These are phyloP conservation scores for Euphrasia arctica DNA, from an alignment of 305 asterid genomes.

Conservation along the genomic window DNA sequence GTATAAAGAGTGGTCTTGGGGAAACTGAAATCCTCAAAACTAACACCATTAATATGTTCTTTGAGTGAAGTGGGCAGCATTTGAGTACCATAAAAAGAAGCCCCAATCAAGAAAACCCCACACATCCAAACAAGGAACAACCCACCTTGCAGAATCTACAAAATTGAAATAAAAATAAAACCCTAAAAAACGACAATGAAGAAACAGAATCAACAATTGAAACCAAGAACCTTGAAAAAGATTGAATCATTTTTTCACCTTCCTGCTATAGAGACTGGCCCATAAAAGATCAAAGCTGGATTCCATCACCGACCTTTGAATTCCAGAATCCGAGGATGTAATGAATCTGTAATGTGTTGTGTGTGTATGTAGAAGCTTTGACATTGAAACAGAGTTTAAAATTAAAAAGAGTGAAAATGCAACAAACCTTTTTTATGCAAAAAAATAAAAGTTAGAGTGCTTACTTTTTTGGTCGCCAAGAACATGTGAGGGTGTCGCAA, in stretches of 20 bases:
- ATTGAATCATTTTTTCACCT: conserved; percentile 34
- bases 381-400: conserved; percentile 17
- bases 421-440: conserved; percentile 16
- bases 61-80: conserved; percentile 42
- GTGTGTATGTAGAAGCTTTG: conserved; percentile 10
- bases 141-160: conserved; percentile 63
- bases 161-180: not conserved
- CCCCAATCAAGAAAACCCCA: conserved; percentile 63
- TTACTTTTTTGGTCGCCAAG: conserved; percentile 20
- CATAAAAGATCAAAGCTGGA: conserved; percentile 24
- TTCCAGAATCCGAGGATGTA: conserved; percentile 7
- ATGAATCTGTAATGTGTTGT: conserved; percentile 3
- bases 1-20: conserved; percentile 68
- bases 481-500: conserved; percentile 35
- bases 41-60: conserved; percentile 33
- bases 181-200: conserved; percentile 9
- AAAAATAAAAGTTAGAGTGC: not conserved
- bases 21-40: conserved; percentile 35
- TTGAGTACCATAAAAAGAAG: conserved; percentile 71
- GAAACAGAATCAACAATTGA: conserved; percentile 18
- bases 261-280: conserved; percentile 32
- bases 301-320: conserved; percentile 32
- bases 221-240: conserved; percentile 22
- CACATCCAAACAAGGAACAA: conserved; percentile 71
- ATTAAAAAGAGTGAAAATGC: conserved; percentile 35